A percentile compares a stretch with the other conserved stretches of the same genome.
These are phyloP conservation scores for Peronosclerospora sorghi DNA, from an alignment of 352 stramenopile species.

Conservation along the genomic window DNA sequence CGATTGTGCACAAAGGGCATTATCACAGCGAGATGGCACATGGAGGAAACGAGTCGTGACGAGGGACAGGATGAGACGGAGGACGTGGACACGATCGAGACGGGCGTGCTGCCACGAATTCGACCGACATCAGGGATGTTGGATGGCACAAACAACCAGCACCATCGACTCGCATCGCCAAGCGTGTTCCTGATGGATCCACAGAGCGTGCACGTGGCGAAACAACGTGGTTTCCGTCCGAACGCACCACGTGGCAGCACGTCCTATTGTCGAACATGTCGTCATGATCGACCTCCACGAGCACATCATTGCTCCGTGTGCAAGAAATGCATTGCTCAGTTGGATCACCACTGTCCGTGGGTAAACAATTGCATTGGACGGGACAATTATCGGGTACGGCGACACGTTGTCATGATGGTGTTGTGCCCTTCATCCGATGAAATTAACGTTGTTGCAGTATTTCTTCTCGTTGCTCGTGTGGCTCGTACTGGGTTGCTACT, in stretches of 20 bases:
- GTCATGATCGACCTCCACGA: conserved; percentile 36
- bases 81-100: conserved; percentile 3
- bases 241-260: conserved; percentile 8
- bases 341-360: conserved; percentile 98
- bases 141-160: conserved; percentile 1
- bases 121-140: conserved; percentile 12
- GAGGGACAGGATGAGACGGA: conserved; percentile 1
- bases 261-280: conserved; percentile 48
- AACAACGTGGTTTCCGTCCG: conserved; percentile 13
- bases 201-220: conserved; percentile 24
- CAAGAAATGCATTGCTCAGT: conserved; percentile 87
- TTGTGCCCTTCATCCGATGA: too few relatives aligned
- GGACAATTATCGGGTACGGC: conserved; percentile 89
- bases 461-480: conserved; percentile 72
- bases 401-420: too few relatives aligned
- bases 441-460: too few relatives aligned
- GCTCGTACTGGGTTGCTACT: conserved; percentile 43
- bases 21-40: conserved; percentile 7
- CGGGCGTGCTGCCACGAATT: conserved; percentile 17
- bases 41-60: conserved; percentile 1
- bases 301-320: conserved; percentile 75
- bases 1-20: conserved; percentile 9
- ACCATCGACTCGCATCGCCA: conserved; percentile 9
- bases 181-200: conserved; percentile 23
- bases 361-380: conserved; percentile 96